Conservation (phyloP, 768 basidiomycete species). For the Sutorius australiensis region DNA sequence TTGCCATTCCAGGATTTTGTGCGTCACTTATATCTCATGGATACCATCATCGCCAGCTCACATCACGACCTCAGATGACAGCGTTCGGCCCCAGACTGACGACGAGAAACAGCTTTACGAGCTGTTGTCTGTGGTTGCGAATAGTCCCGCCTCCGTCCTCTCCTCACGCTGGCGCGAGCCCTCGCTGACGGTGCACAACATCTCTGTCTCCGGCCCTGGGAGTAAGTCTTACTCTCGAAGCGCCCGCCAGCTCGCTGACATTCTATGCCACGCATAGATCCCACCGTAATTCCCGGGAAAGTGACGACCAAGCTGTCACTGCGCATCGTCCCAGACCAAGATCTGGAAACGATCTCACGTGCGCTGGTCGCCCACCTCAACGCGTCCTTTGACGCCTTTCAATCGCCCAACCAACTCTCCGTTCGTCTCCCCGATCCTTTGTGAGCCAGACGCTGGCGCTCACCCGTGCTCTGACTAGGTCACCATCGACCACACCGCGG, state of each 20-base stretch:
- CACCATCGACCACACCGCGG: constrained; percentile 75
- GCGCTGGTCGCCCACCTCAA: constrained; percentile 58
- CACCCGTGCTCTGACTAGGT: constrained; percentile 44
- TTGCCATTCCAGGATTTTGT: constrained; percentile 84
- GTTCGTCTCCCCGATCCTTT: constrained; percentile 35
- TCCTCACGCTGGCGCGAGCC: constrained; percentile 87
- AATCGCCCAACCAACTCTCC: constrained; percentile 68
- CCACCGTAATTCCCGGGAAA: constrained; percentile 83
- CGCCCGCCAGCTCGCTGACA: not conserved
- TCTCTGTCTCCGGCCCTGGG: constrained; percentile 77
- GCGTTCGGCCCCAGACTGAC: constrained; percentile 63
- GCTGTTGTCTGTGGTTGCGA: constrained; percentile 64
- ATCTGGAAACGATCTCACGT: constrained; percentile 62
- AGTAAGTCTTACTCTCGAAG: constrained; percentile 43
- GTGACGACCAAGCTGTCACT: constrained; percentile 86
- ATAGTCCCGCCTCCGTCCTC: constrained; percentile 62
- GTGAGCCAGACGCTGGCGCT: not conserved
- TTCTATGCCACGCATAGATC: constrained; percentile 41
- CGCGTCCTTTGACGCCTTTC: constrained; percentile 52
- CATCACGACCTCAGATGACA: constrained; percentile 52
- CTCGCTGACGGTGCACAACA: constrained; percentile 82
- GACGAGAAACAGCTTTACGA: constrained; percentile 68
- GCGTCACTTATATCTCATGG: constrained; percentile 29
- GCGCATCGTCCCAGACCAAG: constrained; percentile 93
- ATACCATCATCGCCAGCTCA: not conserved